Conservation (phyloP, 140 eudicot species). For the Bidens hawaiensis region DNA sequence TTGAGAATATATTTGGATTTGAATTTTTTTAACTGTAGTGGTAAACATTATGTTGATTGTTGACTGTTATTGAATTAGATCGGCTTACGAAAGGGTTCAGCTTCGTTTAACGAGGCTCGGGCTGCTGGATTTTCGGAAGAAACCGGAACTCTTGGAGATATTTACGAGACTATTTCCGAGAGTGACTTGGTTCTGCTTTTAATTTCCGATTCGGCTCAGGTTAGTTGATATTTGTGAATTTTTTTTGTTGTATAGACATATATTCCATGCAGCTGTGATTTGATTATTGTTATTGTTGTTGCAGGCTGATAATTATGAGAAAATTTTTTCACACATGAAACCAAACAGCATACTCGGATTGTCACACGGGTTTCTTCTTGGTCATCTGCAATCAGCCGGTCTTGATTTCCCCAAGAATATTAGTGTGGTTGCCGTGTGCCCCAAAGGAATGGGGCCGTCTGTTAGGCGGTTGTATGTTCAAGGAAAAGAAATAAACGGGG, state of each 20-base stretch:
- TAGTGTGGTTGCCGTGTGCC: conserved; percentile 94
- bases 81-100: conserved; percentile 90
- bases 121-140: conserved; percentile 93
- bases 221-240: conserved; percentile 3
- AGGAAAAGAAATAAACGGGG: conserved; percentile 92
- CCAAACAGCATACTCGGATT: conserved; percentile 89
- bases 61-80: conserved; percentile 36
- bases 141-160: conserved; percentile 91
- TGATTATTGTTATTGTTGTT: background rate
- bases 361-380: conserved; percentile 87
- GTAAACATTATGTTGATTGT: background rate
- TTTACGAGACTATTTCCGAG: conserved; percentile 70
- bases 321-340: conserved; percentile 81
- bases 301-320: conserved; percentile 85
- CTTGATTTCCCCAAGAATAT: conserved; percentile 89
- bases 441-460: conserved; percentile 99
- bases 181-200: conserved; percentile 89
- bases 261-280: too few relatives aligned
- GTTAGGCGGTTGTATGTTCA: conserved; percentile 89
- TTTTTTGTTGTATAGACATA: background rate
- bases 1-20: background rate
- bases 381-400: conserved; percentile 88
- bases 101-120: conserved; percentile 94
- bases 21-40: background rate
- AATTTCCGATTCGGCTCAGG: conserved; percentile 98